Evolutionary conservation across 176 grass and related monocot genomes (phyloP).

Genomic region (Ampelocalamus luodianensis): DNA sequence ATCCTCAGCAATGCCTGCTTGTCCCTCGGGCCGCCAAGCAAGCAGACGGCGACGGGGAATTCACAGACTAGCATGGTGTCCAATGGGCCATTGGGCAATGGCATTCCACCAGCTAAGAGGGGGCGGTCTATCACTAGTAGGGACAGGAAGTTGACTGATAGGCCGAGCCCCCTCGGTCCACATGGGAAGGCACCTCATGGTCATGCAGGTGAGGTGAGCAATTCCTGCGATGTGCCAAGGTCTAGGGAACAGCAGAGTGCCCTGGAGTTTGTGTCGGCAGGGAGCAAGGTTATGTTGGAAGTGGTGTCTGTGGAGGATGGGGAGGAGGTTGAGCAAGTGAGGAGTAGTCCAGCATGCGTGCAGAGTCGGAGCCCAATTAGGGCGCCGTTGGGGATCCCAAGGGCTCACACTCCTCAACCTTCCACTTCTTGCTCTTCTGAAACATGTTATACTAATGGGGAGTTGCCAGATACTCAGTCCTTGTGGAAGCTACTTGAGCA

Average conservation of each 20-base stretch:
- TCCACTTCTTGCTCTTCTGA: constrained; percentile 31
- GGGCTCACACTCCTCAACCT: constrained; percentile 19
- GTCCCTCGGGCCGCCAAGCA: constrained; percentile 24
- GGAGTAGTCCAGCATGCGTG: constrained; percentile 41
- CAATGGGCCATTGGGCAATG: constrained; percentile 31
- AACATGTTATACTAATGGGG: constrained; percentile 21
- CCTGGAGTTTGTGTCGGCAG: constrained; percentile 27
- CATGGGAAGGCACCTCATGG: constrained; percentile 43
- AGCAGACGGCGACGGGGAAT: constrained; percentile 49
- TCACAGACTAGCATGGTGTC: constrained; percentile 47
- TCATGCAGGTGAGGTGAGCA: constrained; percentile 27
- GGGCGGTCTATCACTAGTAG: constrained; percentile 30
- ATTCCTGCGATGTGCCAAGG: constrained; percentile 33
- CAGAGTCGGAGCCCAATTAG: constrained; percentile 53
- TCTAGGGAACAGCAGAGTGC: constrained; percentile 34
- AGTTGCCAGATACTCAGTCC: constrained; percentile 48
- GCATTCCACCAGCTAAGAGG: constrained; percentile 15
- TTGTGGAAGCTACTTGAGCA: constrained; percentile 36
- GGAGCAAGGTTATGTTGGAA: constrained; percentile 47
- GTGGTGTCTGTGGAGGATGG: constrained; percentile 57
- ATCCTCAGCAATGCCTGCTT: constrained; percentile 53
- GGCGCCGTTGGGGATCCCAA: constrained; percentile 47
- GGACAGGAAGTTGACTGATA: constrained; percentile 42
- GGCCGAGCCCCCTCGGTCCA: constrained; percentile 36
- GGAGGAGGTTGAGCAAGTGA: constrained; percentile 61